Evolutionary conservation across 805 yeast species (phyloP).

Genomic region (Barnettozyma siamensis): DNA sequence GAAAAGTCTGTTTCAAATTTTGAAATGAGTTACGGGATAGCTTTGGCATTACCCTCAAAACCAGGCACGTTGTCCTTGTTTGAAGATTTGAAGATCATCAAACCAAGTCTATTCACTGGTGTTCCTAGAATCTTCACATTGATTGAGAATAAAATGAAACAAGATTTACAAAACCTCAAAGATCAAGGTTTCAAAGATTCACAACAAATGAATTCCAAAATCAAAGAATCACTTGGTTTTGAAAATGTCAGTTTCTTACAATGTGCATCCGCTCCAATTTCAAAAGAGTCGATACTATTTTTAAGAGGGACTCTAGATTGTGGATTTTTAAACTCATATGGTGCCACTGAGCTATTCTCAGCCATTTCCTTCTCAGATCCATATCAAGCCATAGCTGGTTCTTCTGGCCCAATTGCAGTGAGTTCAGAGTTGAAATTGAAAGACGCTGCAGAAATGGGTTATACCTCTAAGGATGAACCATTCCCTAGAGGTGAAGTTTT

Average conservation of each 20-base stretch:
- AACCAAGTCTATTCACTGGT: conserved; percentile 42
- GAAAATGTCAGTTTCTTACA: conserved; percentile 29
- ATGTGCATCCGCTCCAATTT: conserved; percentile 57
- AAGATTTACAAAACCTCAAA: conserved; percentile 23
- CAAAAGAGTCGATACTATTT: conserved; percentile 47
- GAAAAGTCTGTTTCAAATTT: conserved; percentile 42
- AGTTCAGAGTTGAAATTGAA: conserved; percentile 44
- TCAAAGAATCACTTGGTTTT: conserved; percentile 34
- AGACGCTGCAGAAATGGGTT: conserved; percentile 55
- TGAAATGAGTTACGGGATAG: conserved; percentile 36
- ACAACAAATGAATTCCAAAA: conserved; percentile 4
- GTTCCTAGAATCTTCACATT: conserved; percentile 54
- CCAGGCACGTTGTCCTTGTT: conserved; percentile 34
- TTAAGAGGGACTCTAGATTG: conserved; percentile 45
- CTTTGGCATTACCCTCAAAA: conserved; percentile 43
- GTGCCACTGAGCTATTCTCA: conserved; percentile 53
- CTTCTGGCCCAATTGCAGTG: conserved; percentile 45
- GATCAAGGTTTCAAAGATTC: background rate
- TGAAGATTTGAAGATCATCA: conserved; percentile 44
- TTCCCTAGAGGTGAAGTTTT: conserved; percentile 46
- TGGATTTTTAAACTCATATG: conserved; percentile 49
- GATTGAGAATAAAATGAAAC: conserved; percentile 32
- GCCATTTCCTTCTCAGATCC: conserved; percentile 35
- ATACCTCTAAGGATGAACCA: conserved; percentile 32
- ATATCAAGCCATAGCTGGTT: conserved; percentile 37